Conservation (phyloP, 1,139 yeast species). For the Scheffersomyces insectosa region DNA sequence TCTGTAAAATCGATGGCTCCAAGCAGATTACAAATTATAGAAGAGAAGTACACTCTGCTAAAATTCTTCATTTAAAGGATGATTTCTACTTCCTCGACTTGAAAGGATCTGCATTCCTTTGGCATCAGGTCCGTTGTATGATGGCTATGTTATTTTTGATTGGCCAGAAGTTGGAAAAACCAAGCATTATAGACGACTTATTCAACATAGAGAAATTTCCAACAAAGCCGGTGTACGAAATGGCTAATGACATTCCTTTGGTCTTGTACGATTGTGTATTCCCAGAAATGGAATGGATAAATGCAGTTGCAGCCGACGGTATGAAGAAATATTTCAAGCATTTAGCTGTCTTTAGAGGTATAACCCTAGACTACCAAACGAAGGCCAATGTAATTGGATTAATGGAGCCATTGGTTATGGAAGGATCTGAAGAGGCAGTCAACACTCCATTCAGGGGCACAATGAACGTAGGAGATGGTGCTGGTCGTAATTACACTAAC, state of each 20-base stretch:
- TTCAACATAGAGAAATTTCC: constrained; percentile 62
- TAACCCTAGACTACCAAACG: constrained; percentile 35
- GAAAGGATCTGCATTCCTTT: constrained; percentile 86
- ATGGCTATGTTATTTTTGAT: constrained; percentile 76
- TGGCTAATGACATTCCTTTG: constrained; percentile 92
- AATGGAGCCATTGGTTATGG: constrained; percentile 25
- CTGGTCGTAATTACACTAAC: constrained; percentile 54
- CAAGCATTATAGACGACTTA: constrained; percentile 56
- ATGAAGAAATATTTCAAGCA: constrained; percentile 21
- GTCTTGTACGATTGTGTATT: constrained; percentile 87
- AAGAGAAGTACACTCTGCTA: constrained; percentile 57
- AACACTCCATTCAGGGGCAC: constrained; percentile 27
- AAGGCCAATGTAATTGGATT: constrained; percentile 35
- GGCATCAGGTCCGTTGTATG: constrained; percentile 99
- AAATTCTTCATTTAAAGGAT: constrained; percentile 45
- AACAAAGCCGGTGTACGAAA: constrained; percentile 75
- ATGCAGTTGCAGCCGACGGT: constrained; percentile 15
- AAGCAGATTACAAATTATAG: constrained; percentile 81
- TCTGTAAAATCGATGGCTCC: constrained; percentile 91
- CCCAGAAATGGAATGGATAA: constrained; percentile 67
- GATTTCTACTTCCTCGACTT: constrained; percentile 71
- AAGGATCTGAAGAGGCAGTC: constrained; percentile 19
- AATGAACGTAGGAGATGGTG: constrained; percentile 71
- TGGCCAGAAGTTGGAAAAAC: constrained; percentile 75
- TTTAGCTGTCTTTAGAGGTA: constrained; percentile 30